A percentile compares a stretch with the other conserved stretches of the same genome.
These are phyloP conservation scores for Beauveria sp. DNA, from an alignment of 2,329 filamentous ascomycete species.

Conservation along the genomic window DNA sequence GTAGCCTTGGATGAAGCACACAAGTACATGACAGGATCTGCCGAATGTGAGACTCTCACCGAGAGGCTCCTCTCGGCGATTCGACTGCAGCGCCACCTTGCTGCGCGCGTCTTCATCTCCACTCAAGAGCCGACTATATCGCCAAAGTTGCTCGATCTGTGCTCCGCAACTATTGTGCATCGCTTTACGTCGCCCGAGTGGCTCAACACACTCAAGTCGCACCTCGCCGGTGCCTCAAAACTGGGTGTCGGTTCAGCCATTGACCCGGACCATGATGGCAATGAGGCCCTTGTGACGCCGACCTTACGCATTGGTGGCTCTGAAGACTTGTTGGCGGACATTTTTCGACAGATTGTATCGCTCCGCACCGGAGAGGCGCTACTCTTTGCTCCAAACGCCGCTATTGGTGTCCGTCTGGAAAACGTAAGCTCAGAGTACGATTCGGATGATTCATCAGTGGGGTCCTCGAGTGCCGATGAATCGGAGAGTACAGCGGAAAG, in stretches of 20 bases:
- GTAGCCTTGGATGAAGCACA: slow-evolving; percentile 68
- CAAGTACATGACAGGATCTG: slow-evolving; percentile 56
- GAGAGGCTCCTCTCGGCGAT: slow-evolving; percentile 52
- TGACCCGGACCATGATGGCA: not conserved
- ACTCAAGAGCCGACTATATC: slow-evolving; percentile 69
- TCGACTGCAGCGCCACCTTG: slow-evolving; percentile 60
- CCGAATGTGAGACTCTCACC: slow-evolving; percentile 48
- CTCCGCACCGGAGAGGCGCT: slow-evolving; percentile 38
- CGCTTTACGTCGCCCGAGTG: slow-evolving; percentile 58
- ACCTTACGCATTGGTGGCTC: not conserved
- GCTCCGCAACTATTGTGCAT: slow-evolving; percentile 59
- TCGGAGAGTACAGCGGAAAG: not conserved
- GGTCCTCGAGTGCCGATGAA: not conserved
- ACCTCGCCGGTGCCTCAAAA: slow-evolving; percentile 30
- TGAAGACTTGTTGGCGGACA: slow-evolving; percentile 14
- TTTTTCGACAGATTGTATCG: slow-evolving; percentile 35
- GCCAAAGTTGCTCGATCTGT: slow-evolving; percentile 58
- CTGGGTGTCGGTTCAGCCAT: not conserved
- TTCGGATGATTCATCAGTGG: not conserved
- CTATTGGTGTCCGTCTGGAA: slow-evolving; percentile 23
- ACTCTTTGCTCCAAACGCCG: slow-evolving; percentile 37
- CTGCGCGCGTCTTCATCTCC: slow-evolving; percentile 56
- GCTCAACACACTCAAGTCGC: slow-evolving; percentile 33
- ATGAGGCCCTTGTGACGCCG: not conserved
- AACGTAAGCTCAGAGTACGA: not conserved